Base-by-base conservation (phyloP, 1,284 basidiomycete species). In the Fomitopsis palustris region DNA sequence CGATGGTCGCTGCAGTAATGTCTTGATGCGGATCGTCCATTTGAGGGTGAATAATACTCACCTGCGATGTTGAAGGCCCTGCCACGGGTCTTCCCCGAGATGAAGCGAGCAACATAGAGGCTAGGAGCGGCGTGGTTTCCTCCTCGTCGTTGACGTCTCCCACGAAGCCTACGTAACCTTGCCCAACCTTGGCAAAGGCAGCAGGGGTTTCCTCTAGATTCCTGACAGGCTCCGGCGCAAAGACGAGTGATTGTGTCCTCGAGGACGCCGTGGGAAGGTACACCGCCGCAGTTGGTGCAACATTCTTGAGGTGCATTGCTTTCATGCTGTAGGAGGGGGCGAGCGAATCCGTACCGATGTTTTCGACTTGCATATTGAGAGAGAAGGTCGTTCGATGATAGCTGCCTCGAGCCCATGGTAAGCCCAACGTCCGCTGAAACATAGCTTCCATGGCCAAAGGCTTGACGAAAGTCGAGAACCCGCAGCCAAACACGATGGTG, bases 361-460 rank as follows among this genome's bases (percentile, higher is more conserved):
- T 54, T 7, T 65, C 61, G 53, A 72, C 72, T 16, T 4, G 17
- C 2, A 12, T 10, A 33, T 63, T 63, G 39, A 63, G 41, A 16
- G 39, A 19, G 52, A 56, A 57, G 0, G 25, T 43, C 9, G 38
- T 35, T 14, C 53, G 27, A 27, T 29, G 10, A 37, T 55, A 61
- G 9, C 17, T 4, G 35, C 54, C 51, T 2, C 35, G 17, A 10
- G 31, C 38, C 65, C 65, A 66, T 0, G 63, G 63, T 27, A 66
- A n/a, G 6, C 35, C 31, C 38, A 59, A 56, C 42, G 14, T 17
- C 16, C 65, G 59, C 31, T 55, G 39, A 41, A 66, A 64, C 56
- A 57, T 55, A 19, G 52, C 14, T 4, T 54, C 19, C 38, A 64
- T 7, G 9, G 51, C 38, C 3, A 31, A 7, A 0, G 23, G 5